Conservation (phyloP, 331 rosid species). For the Rosa hybrid region DNA sequence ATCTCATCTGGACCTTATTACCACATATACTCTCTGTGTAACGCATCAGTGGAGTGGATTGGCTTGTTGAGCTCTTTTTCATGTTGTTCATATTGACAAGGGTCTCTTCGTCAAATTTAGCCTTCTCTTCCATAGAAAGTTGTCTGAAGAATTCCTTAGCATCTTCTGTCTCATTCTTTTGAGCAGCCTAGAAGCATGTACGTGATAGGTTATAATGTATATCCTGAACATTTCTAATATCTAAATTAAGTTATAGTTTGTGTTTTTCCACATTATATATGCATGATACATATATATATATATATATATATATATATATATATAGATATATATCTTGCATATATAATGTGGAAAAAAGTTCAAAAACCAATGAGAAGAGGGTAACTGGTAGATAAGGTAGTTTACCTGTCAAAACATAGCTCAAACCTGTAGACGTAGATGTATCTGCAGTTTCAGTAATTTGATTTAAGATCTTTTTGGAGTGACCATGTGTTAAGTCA, state of each 20-base stretch:
- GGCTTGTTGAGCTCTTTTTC: conserved; percentile 69
- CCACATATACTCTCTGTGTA: conserved; percentile 86
- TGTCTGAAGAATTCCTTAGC: conserved; percentile 87
- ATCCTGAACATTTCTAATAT: conserved; percentile 16
- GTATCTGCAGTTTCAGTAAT: no score
- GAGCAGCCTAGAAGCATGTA: conserved; percentile 54
- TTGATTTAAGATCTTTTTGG: no score
- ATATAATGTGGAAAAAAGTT: no score
- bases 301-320: no score
- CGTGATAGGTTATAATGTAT: conserved; percentile 14
- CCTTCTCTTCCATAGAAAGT: conserved; percentile 92
- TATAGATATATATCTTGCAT: no score
- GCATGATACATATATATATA: no score
- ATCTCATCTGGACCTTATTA: conserved; percentile 49
- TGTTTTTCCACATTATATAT: no score
- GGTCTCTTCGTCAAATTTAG: conserved; percentile 92
- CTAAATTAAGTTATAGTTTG: background rate
- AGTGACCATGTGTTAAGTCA: no score
- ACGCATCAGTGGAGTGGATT: conserved; percentile 67
- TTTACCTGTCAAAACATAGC: no score
- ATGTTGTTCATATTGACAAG: conserved; percentile 83
- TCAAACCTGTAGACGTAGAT: no score
- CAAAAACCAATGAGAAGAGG: no score
- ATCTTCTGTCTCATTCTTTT: conserved; percentile 68
- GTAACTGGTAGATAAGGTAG: no score